These are phyloP conservation scores for Hirschfeldia incana DNA, from an alignment of 345 rosid genomes.

Conservation along the genomic window DNA sequence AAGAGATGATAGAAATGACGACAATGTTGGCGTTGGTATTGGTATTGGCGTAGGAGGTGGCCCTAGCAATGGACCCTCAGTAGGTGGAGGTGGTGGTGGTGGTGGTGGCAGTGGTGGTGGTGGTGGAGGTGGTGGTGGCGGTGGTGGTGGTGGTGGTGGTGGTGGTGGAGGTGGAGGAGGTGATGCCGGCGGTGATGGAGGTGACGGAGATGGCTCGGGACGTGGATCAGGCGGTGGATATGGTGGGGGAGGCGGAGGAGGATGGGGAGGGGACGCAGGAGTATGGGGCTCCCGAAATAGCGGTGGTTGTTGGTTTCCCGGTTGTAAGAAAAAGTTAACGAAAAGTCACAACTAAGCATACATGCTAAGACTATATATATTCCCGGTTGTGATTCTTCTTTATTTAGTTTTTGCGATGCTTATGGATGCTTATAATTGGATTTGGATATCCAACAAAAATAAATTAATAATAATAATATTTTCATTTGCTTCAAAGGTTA, in stretches of 20 bases:
- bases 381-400: neutral
- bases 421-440: neutral
- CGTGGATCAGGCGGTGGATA: constrained; percentile 26
- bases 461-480: neutral
- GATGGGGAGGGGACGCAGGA: constrained; percentile 25
- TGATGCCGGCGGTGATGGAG: constrained; percentile 1
- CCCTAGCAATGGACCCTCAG: constrained; percentile 17
- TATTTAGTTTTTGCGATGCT: neutral
- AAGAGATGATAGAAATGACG: constrained; percentile 15
- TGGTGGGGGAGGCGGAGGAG: constrained; percentile 30
- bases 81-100: neutral
- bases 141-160: constrained; percentile 1
- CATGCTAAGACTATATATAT: neutral
- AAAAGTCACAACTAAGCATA: constrained; percentile 27
- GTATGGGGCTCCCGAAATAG: constrained; percentile 22
- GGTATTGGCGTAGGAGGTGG: constrained; percentile 32
- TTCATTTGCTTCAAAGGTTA: neutral
- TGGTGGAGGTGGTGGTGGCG: neutral
- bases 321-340: constrained; percentile 30
- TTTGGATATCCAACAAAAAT: neutral
- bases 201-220: neutral
- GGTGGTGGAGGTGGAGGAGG: constrained; percentile 18
- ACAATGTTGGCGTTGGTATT: constrained; percentile 1
- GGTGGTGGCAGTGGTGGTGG: neutral
- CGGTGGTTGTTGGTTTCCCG: constrained; percentile 39